A percentile compares a stretch with the other conserved stretches of the same genome.
phyloP scores from a whole-genome alignment of 2,329 filamentous ascomycete genomes.

The Talaromyces amestolkiae region DNA sequence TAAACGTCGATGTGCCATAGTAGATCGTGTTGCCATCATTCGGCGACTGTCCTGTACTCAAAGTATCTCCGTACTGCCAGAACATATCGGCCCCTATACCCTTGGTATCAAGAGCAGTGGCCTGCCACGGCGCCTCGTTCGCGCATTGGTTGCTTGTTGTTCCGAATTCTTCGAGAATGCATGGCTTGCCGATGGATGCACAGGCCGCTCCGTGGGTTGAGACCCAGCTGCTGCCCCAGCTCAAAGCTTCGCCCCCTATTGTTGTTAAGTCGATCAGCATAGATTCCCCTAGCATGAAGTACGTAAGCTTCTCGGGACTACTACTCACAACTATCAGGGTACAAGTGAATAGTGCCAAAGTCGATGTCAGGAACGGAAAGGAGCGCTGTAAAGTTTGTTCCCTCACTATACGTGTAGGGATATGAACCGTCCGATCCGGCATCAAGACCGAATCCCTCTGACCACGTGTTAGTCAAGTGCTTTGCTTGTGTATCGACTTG shows the following conservation, averaged over 20 bases:
- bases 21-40: slow-evolving; percentile 36
- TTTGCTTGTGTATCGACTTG: background rate
- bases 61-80: slow-evolving; percentile 39
- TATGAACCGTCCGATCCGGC: slow-evolving; percentile 51
- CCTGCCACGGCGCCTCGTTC: slow-evolving; percentile 36
- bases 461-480: background rate
- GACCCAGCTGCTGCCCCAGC: slow-evolving; percentile 51
- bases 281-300: background rate
- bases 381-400: slow-evolving; percentile 53
- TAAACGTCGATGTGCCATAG: slow-evolving; percentile 31
- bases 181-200: slow-evolving; percentile 38
- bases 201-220: slow-evolving; percentile 44
- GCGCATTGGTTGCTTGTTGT: slow-evolving; percentile 30
- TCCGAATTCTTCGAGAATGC: slow-evolving; percentile 44
- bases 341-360: slow-evolving; percentile 56
- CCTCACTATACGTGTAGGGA: slow-evolving; percentile 53
- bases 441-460: slow-evolving; percentile 56
- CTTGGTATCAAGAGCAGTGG: slow-evolving; percentile 33
- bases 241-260: slow-evolving; percentile 36
- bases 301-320: background rate
- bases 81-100: slow-evolving; percentile 39
- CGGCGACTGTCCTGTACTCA: slow-evolving; percentile 30
- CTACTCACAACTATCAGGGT: slow-evolving; percentile 46
- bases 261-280: background rate
- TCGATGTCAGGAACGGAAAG: slow-evolving; percentile 55